Conservation (phyloP, 768 basidiomycete genomes). For the Lactarius sanguifluus region DNA sequence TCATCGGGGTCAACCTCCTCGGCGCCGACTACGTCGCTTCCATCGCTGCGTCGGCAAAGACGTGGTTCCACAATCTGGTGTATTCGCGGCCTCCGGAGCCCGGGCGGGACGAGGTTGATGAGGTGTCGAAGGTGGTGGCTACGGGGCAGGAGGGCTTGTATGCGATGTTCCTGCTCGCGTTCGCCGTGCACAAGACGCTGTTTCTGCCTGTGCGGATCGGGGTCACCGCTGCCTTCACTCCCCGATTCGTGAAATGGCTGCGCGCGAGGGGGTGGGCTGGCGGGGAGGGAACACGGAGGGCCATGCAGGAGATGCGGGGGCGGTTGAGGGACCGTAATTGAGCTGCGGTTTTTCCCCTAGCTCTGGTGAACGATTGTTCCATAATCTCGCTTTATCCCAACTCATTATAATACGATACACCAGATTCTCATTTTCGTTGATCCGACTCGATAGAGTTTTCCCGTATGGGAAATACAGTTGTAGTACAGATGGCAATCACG, state of each 20-base stretch:
- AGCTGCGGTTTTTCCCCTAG: conserved; percentile 23
- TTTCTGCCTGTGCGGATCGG: conserved; percentile 89
- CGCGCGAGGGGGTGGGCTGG: conserved; percentile 80
- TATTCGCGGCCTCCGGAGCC: conserved; percentile 60
- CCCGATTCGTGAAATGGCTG: conserved; percentile 83
- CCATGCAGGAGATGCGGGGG: conserved; percentile 47
- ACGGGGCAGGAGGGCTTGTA: conserved; percentile 71
- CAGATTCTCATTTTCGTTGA: conserved; percentile 6
- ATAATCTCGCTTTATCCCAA: conserved; percentile 7
- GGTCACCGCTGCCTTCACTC: conserved; percentile 82
- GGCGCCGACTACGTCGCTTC: conserved; percentile 89
- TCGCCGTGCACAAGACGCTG: conserved; percentile 92
- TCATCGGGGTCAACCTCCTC: conserved; percentile 78
- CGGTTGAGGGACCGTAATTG: conserved; percentile 35
- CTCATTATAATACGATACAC: conserved; percentile 15
- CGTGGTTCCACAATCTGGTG: conserved; percentile 45
- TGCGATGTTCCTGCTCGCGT: conserved; percentile 91
- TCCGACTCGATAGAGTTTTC: conserved; percentile 21
- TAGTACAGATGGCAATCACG: conserved; percentile 14
- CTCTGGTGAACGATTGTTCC: background rate
- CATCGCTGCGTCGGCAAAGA: conserved; percentile 58
- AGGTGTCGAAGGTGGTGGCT: conserved; percentile 35
- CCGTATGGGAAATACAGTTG: conserved; percentile 20
- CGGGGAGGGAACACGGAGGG: conserved; percentile 63
- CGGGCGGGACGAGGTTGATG: conserved; percentile 63